phyloP scores from a whole-genome alignment of 2,329 filamentous ascomycete genomes.

The Fusarium sp. region DNA sequence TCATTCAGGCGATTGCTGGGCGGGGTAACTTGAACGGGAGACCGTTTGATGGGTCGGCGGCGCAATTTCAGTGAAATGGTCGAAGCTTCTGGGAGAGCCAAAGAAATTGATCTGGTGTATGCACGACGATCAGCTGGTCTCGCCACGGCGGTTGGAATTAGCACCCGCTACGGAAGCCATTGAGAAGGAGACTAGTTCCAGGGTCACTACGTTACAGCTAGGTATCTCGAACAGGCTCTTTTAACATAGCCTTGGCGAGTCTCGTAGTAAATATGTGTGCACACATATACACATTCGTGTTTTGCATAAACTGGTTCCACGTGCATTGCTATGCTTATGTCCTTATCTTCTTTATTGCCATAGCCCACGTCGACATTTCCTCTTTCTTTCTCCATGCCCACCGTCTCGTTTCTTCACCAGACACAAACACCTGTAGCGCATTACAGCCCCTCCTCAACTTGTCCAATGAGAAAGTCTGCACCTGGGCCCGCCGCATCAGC shows the following conservation, averaged over 20 bases:
- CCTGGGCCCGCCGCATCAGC: neutral
- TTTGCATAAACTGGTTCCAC: no score
- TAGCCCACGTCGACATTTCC: no score
- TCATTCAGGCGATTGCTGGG: neutral
- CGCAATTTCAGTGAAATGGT: neutral
- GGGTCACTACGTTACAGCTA: neutral
- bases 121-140: neutral
- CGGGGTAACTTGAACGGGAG: neutral
- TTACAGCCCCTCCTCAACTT: neutral
- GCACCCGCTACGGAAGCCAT: neutral
- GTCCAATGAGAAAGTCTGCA: neutral
- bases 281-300: no score
- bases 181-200: neutral
- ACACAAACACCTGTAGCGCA: fast-evolving
- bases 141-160: neutral
- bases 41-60: neutral
- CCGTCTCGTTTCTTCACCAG: neutral
- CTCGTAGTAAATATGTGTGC: no score
- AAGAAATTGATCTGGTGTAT: neutral
- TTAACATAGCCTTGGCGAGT: neutral
- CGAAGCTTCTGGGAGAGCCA: neutral
- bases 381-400: fast-evolving
- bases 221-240: neutral
- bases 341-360: no score
- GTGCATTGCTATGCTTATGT: no score